Evolutionary conservation across 2,329 filamentous ascomycete species (phyloP).

Genomic region (Metarhizium robertsii): DNA sequence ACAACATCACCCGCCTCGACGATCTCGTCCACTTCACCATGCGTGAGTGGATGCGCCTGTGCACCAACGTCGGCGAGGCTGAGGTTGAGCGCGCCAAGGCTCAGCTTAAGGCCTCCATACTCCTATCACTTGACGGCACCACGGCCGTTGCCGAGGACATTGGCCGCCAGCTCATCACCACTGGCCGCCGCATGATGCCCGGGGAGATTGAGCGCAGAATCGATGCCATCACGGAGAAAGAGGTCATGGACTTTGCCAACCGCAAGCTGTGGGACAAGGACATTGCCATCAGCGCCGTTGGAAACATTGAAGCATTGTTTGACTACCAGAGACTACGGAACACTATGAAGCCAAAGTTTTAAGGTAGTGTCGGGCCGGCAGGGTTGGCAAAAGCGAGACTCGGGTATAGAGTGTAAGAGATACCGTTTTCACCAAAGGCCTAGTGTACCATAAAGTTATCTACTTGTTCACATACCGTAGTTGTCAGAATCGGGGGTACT

Average conservation of each 20-base stretch:
- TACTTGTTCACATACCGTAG: constrained; percentile 24
- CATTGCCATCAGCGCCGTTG: constrained; percentile 85
- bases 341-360: constrained; percentile 79
- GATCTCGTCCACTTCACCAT: constrained; percentile 98
- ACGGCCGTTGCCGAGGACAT: constrained; percentile 97
- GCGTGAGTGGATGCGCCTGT: constrained; percentile 95
- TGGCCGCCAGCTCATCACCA: constrained; percentile 96
- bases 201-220: constrained; percentile 93
- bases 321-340: constrained; percentile 72
- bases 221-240: constrained; percentile 82
- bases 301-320: constrained; percentile 77
- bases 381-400: constrained; percentile 26
- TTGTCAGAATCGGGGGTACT: constrained; percentile 15
- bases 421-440: constrained; percentile 35
- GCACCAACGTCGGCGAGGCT: constrained; percentile 74
- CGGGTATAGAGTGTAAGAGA: constrained; percentile 49
- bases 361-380: constrained; percentile 21
- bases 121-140: constrained; percentile 93
- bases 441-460: constrained; percentile 46
- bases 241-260: constrained; percentile 94
- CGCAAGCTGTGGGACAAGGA: constrained; percentile 97
- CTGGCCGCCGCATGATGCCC: constrained; percentile 81
- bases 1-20: constrained; percentile 78
- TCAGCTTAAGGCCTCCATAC: constrained; percentile 96
- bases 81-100: constrained; percentile 98